phyloP scores from a whole-genome alignment of 345 rosid species.

The Noccaea bulbosa region DNA sequence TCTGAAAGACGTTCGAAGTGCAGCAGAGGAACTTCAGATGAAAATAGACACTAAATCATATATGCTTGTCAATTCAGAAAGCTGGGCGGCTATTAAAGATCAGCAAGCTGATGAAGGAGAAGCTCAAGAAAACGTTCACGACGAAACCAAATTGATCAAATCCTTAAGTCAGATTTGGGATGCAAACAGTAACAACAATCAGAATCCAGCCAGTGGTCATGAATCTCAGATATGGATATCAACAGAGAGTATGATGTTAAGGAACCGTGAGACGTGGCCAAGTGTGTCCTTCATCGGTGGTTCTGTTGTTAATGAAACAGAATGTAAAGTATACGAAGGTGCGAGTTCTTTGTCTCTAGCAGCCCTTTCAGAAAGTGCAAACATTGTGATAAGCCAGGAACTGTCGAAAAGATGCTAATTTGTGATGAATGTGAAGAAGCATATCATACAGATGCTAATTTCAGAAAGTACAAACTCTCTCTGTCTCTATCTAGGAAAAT shows the following conservation, averaged over 20 bases:
- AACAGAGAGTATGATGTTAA: slow-evolving; percentile 41
- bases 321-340: slow-evolving; percentile 71
- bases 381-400: slow-evolving; percentile 59
- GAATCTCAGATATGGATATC: slow-evolving; percentile 43
- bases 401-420: slow-evolving; percentile 61
- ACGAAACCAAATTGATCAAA: slow-evolving; percentile 51
- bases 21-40: slow-evolving; percentile 74
- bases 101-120: slow-evolving; percentile 46
- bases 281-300: slow-evolving; percentile 51
- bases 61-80: slow-evolving; percentile 69
- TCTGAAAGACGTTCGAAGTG: slow-evolving; percentile 58
- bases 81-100: slow-evolving; percentile 51
- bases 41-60: slow-evolving; percentile 68
- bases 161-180: slow-evolving; percentile 61
- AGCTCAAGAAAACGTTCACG: slow-evolving; percentile 25
- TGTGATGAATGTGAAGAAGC: slow-evolving; percentile 90
- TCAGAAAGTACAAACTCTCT: too few relatives aligned
- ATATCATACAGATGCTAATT: slow-evolving; percentile 77
- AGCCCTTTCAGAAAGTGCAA: slow-evolving; percentile 60
- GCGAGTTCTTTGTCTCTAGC: slow-evolving; percentile 82
- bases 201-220: slow-evolving; percentile 19
- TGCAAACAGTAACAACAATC: slow-evolving; percentile 37
- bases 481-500: too few relatives aligned
- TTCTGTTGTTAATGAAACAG: slow-evolving; percentile 40
- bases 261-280: slow-evolving; percentile 60